These are phyloP conservation scores for Alternaria gansuensis DNA, from an alignment of 2,329 filamentous ascomycete species.

Conservation along the genomic window DNA sequence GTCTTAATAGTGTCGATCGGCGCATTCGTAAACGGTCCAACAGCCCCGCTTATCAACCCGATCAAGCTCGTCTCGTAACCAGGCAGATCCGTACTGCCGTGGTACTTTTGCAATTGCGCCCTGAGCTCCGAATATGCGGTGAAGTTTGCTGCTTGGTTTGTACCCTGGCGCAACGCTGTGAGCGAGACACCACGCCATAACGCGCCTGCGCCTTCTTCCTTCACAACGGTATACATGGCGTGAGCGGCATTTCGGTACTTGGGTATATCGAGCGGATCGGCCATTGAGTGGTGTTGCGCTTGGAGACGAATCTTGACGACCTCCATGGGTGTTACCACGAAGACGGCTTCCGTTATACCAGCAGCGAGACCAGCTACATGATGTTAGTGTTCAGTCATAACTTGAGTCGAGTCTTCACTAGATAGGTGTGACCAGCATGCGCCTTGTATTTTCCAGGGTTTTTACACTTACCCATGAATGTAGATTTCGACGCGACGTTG, in stretches of 20 bases:
- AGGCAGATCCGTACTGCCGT: slow-evolving; percentile 78
- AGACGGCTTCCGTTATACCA: slow-evolving; percentile 94
- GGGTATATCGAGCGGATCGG: slow-evolving; percentile 92
- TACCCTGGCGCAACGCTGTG: slow-evolving; percentile 91
- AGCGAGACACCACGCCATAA: slow-evolving; percentile 93
- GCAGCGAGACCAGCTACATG: slow-evolving; percentile 80
- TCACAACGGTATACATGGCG: slow-evolving; percentile 83
- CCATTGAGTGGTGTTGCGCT: slow-evolving; percentile 97
- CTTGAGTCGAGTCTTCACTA: not conserved
- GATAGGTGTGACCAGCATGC: not conserved
- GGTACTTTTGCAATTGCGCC: slow-evolving; percentile 74
- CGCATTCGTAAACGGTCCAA: slow-evolving; percentile 95
- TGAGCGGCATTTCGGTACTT: slow-evolving; percentile 96
- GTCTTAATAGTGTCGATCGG: slow-evolving; percentile 99
- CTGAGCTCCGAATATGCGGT: slow-evolving; percentile 97
- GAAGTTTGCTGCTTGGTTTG: slow-evolving; percentile 96
- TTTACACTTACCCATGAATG: slow-evolving; percentile 70
- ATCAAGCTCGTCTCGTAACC: slow-evolving; percentile 91
- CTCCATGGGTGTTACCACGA: slow-evolving; percentile 98
- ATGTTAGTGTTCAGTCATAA: slow-evolving; percentile 24
- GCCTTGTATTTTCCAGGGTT: not conserved
- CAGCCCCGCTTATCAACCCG: slow-evolving; percentile 88
- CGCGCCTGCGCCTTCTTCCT: slow-evolving; percentile 87
- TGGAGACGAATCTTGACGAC: slow-evolving; percentile 98
- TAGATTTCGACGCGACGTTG: slow-evolving; percentile 72